phyloP scores from a whole-genome alignment of 2,329 filamentous ascomycete species.

The Coniochaeta sp. region DNA sequence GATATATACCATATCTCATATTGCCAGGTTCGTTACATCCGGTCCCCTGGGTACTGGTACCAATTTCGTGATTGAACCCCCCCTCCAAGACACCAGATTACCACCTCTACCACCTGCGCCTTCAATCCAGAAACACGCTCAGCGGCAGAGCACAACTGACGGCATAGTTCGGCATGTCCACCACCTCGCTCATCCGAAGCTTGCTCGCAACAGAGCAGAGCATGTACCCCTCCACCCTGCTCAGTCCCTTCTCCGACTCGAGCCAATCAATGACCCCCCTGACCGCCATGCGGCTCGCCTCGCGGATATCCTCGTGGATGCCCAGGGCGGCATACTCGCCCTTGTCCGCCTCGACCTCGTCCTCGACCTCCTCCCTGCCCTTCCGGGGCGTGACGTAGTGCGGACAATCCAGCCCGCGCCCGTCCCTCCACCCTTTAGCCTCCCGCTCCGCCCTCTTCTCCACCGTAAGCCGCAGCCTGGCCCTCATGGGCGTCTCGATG shows the following conservation, averaged over 20 bases:
- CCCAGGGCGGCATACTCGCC: slow-evolving; percentile 49
- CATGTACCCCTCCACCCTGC: slow-evolving; percentile 42
- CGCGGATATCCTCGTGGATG: slow-evolving; percentile 35
- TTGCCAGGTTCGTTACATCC: background rate
- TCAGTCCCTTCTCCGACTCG: slow-evolving; percentile 34
- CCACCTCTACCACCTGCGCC: no score
- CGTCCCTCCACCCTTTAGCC: slow-evolving; percentile 3
- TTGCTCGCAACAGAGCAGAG: slow-evolving; percentile 40
- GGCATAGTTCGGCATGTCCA: slow-evolving; percentile 46
- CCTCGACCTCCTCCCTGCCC: slow-evolving; percentile 27
- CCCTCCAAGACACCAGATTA: no score
- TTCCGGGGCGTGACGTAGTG: slow-evolving; percentile 34
- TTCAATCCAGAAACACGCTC: slow-evolving; percentile 29
- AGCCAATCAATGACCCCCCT: slow-evolving; percentile 41
- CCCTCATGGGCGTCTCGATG: slow-evolving; percentile 44
- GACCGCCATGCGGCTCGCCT: slow-evolving; percentile 40
- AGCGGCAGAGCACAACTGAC: slow-evolving; percentile 41
- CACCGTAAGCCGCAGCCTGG: slow-evolving; percentile 38
- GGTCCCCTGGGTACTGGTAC: background rate
- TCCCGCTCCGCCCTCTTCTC: slow-evolving; percentile 35
- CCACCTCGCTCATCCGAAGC: slow-evolving; percentile 42
- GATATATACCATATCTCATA: background rate
- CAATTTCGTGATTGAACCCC: background rate
- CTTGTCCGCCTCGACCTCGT: slow-evolving; percentile 27
- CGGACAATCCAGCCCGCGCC: slow-evolving; percentile 28